These are phyloP conservation scores for Xylariaceae sp. DNA, from an alignment of 2,329 filamentous ascomycete genomes.

Conservation along the genomic window DNA sequence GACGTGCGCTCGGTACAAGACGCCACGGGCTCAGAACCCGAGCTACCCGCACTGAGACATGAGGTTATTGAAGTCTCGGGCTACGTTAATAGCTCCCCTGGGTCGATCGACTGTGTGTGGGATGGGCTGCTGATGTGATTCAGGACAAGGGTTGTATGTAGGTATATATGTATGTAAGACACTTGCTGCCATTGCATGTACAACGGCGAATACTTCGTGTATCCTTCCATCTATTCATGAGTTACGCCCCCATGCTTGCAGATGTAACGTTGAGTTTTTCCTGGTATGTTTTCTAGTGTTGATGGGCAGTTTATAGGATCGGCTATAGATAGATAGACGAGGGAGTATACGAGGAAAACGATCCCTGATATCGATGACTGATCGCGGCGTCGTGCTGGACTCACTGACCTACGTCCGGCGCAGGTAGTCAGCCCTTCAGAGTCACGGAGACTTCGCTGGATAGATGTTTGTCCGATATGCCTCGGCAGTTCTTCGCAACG, in stretches of 20 bases:
- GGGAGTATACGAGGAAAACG: neutral
- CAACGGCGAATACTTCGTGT: neutral
- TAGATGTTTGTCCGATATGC: neutral
- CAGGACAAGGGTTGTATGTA: constrained; percentile 5
- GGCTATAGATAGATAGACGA: neutral
- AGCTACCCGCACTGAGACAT: neutral
- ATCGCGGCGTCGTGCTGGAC: neutral
- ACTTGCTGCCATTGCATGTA: constrained; percentile 9
- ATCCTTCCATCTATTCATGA: neutral
- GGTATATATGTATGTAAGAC: constrained; percentile 18
- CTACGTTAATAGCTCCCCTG: neutral
- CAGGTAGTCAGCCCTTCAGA: neutral
- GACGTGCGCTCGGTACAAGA: neutral
- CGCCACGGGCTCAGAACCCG: constrained; percentile 1
- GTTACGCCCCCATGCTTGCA: neutral
- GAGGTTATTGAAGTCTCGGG: neutral
- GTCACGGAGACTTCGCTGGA: neutral
- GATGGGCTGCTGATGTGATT: neutral
- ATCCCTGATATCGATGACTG: neutral
- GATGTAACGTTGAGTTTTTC: constrained; percentile 3
- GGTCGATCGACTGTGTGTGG: neutral
- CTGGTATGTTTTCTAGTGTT: neutral
- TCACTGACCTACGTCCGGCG: neutral
- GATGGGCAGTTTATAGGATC: neutral
- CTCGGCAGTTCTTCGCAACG: neutral